Conservation (phyloP, 2,329 filamentous ascomycete species). For the Acrocalymma vagum region DNA sequence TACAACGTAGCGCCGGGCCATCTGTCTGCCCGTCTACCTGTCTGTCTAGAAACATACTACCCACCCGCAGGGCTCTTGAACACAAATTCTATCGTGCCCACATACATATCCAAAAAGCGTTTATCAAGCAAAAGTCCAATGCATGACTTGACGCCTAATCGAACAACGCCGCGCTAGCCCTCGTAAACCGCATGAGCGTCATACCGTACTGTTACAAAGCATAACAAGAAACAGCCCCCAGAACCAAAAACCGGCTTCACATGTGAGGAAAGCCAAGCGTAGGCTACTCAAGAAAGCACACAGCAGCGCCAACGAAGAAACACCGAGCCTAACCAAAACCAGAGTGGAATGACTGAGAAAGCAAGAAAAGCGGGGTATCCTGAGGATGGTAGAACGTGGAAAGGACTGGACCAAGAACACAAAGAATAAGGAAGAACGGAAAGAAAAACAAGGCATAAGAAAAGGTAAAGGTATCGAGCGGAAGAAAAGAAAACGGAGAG, state of each 20-base stretch:
- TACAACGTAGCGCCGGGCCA: too few relatives aligned
- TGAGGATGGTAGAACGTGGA: slow-evolving; percentile 3
- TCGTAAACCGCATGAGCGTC: too few relatives aligned
- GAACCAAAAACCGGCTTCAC: neutral
- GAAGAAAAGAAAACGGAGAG: slow-evolving; percentile 14
- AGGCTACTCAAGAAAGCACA: slow-evolving; percentile 1
- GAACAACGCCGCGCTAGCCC: too few relatives aligned
- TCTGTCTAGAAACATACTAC: too few relatives aligned
- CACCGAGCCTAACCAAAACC: slow-evolving; percentile 7
- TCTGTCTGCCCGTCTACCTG: too few relatives aligned
- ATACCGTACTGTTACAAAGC: too few relatives aligned
- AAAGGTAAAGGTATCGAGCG: slow-evolving; percentile 6
- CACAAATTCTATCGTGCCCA: too few relatives aligned
- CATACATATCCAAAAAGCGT: too few relatives aligned
- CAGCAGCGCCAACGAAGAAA: slow-evolving; percentile 9
- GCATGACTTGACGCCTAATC: too few relatives aligned
- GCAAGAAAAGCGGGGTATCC: slow-evolving; percentile 30
- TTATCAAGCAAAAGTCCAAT: too few relatives aligned
- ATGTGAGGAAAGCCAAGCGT: too few relatives aligned
- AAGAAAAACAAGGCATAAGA: slow-evolving; percentile 4
- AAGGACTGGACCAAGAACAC: neutral
- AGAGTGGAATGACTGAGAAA: slow-evolving; percentile 11
- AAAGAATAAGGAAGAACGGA: slow-evolving; percentile 6
- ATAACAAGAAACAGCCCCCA: neutral
- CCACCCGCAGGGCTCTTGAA: too few relatives aligned